Conservation (phyloP, 2,329 filamentous ascomycete species). For the Leptographium procerum region DNA sequence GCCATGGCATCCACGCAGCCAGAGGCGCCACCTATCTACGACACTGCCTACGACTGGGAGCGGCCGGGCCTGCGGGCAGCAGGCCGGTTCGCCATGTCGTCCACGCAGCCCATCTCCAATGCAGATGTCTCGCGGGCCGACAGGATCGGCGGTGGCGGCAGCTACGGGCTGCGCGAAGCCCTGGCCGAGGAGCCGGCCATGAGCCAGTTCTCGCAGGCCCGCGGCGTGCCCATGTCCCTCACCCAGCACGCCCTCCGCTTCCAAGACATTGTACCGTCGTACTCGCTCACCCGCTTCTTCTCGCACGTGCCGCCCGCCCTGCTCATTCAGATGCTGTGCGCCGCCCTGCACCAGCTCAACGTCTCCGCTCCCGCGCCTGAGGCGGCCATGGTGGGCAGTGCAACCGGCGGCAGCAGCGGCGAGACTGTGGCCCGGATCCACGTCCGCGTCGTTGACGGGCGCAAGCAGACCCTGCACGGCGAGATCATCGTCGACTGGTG, state of each 20-base stretch:
- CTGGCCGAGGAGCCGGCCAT: conserved; percentile 79
- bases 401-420: conserved; percentile 31
- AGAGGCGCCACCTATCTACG: conserved; percentile 59
- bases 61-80: conserved; percentile 50
- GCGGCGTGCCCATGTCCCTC: conserved; percentile 67
- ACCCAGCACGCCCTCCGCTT: conserved; percentile 86
- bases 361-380: conserved; percentile 52
- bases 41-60: conserved; percentile 81
- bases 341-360: conserved; percentile 75
- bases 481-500: conserved; percentile 63
- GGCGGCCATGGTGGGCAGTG: conserved; percentile 19
- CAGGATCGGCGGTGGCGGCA: conserved; percentile 16
- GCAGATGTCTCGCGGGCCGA: conserved; percentile 25
- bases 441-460: conserved; percentile 62
- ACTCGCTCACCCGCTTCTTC: conserved; percentile 85
- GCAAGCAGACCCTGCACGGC: conserved; percentile 62
- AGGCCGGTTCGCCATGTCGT: conserved; percentile 29
- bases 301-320: conserved; percentile 65
- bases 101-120: conserved; percentile 36
- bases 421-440: conserved; percentile 54
- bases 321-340: conserved; percentile 67
- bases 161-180: conserved; percentile 33
- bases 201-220: conserved; percentile 72
- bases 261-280: conserved; percentile 78
- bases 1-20: conserved; percentile 30